phyloP scores from a whole-genome alignment of 495 filamentous ascomycete species.

The Penicillium angulare region DNA sequence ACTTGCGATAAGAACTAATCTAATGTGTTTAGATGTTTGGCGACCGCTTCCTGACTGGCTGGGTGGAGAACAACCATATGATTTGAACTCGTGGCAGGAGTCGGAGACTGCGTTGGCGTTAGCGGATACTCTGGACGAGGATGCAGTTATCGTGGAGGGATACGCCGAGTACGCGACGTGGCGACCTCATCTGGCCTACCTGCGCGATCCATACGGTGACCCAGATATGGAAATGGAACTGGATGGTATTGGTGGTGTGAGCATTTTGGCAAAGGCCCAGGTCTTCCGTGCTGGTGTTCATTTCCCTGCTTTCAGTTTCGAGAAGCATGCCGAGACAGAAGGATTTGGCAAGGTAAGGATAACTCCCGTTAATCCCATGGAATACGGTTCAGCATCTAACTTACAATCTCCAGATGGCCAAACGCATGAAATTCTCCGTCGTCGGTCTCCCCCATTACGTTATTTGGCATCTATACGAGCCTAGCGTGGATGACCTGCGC shows the following conservation, averaged over 20 bases:
- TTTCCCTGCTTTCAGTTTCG: constrained; percentile 98
- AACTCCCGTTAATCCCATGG: neutral
- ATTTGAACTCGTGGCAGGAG: constrained; percentile 99
- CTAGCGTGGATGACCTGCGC: constrained; percentile 91
- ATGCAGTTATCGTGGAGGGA: constrained; percentile 98
- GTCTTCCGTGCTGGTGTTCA: constrained; percentile 95
- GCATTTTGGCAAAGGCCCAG: constrained; percentile 92
- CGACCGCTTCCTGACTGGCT: constrained; percentile 98
- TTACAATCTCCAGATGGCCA: constrained; percentile 77
- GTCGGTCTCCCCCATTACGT: constrained; percentile 96
- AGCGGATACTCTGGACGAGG: constrained; percentile 93
- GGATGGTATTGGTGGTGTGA: constrained; percentile 95
- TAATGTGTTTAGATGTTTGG: constrained; percentile 77
- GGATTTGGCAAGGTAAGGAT: constrained; percentile 89
- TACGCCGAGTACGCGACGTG: constrained; percentile 99
- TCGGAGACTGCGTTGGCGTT: constrained; percentile 94
- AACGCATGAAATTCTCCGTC: constrained; percentile 93
- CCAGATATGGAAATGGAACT: constrained; percentile 99
- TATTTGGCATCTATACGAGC: constrained; percentile 99
- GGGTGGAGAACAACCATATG: constrained; percentile 97
- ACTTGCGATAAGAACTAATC: neutral
- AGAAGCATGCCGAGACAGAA: constrained; percentile 98
- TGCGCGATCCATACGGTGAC: constrained; percentile 95
- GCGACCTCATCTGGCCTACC: constrained; percentile 95
- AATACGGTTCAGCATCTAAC: constrained; percentile 6